A percentile compares a stretch with the other conserved stretches of the same genome.
phyloP scores from a whole-genome alignment of 495 filamentous ascomycete genomes.

The Lophium mytilinum region DNA sequence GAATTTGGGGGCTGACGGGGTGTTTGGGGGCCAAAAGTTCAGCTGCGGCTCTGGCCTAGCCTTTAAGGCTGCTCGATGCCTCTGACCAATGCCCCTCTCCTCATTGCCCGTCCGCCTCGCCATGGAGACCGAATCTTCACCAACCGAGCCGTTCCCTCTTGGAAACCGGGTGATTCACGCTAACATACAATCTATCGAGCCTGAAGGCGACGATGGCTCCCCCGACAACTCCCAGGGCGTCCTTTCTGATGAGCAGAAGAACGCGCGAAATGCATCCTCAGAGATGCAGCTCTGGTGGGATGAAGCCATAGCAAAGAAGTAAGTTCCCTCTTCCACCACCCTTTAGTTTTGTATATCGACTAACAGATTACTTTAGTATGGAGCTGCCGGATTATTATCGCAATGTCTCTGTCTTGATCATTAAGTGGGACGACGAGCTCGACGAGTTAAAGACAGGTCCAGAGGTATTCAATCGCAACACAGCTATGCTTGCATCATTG shows the following conservation, averaged over 20 bases:
- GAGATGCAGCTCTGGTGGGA: constrained; percentile 8
- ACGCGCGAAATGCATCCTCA: neutral
- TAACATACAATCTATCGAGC: neutral
- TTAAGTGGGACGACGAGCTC: constrained; percentile 23
- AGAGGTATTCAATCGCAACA: constrained; percentile 9
- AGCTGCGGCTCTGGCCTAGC: too few relatives aligned
- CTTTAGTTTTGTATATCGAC: constrained; percentile 8
- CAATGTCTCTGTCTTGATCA: constrained; percentile 25
- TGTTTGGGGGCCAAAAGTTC: too few relatives aligned
- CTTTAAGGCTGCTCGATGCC: neutral
- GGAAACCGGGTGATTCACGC: constrained; percentile 1
- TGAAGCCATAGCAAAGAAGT: constrained; percentile 7
- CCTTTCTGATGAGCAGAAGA: neutral
- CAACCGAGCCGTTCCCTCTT: neutral
- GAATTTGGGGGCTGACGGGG: too few relatives aligned
- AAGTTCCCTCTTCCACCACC: too few relatives aligned
- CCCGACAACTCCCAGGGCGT: neutral
- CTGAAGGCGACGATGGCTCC: neutral
- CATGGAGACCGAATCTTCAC: neutral
- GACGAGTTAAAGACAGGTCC: constrained; percentile 18
- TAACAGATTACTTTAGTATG: too few relatives aligned
- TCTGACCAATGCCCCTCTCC: neutral
- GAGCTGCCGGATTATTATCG: constrained; percentile 23
- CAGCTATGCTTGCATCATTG: neutral
- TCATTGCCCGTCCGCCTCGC: neutral